Percentiles rank a stretch among this genome's conserved stretches.
These are phyloP conservation scores for Peronospora tabacina DNA, from an alignment of 352 stramenopile species.

Conservation along the genomic window DNA sequence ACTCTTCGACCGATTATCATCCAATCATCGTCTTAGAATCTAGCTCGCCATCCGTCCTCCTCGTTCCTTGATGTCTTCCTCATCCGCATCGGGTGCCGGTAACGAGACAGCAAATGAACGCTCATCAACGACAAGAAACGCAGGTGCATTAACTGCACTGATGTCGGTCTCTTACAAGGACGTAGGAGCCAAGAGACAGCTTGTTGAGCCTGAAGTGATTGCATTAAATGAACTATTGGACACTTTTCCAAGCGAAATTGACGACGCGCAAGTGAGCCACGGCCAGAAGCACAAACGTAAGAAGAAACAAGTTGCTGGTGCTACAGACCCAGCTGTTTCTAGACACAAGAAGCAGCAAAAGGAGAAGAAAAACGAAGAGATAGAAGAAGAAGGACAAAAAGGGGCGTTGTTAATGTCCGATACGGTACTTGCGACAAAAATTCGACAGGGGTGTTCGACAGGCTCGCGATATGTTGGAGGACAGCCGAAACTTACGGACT, in stretches of 20 bases:
- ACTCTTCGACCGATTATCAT: not conserved
- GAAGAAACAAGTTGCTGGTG: not conserved
- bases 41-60: not conserved
- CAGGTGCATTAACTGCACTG: not conserved
- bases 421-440: not conserved
- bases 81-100: not conserved
- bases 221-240: constrained; percentile 61
- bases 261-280: constrained; percentile 30
- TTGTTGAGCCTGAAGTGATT: constrained; percentile 49
- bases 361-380: constrained; percentile 8
- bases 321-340: not conserved
- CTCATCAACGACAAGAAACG: constrained; percentile 7
- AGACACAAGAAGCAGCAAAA: not conserved
- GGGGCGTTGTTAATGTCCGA: not conserved
- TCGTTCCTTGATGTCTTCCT: constrained; percentile 10
- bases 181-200: constrained; percentile 16
- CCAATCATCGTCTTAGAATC: not conserved
- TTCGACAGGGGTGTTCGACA: not conserved
- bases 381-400: constrained; percentile 4
- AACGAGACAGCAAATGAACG: constrained; percentile 3
- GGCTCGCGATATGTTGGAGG: constrained; percentile 4
- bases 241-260: constrained; percentile 49
- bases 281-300: not conserved
- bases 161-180: not conserved
- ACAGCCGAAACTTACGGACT: constrained; percentile 65